Evolutionary conservation across 2,329 filamentous ascomycete species (phyloP), one percentile per base, ranked within the genome.

Genomic region (Talaromyces atroroseus): DNA sequence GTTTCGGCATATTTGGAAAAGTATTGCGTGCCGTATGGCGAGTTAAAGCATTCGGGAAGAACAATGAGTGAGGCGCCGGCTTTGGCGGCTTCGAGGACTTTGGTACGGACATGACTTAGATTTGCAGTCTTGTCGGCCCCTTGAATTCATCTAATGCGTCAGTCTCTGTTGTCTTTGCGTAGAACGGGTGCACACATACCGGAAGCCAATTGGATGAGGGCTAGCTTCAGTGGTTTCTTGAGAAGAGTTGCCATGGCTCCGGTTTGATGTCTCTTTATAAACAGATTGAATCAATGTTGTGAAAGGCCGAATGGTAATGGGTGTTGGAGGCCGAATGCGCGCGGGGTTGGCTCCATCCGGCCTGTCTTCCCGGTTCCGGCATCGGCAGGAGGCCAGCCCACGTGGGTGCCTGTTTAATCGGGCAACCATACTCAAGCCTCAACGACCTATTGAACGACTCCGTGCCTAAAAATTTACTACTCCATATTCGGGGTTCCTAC

Each of bases 1-100:
- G 84, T 87, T 75, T 99, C 94, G 63, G 94, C 92, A 73, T 97
- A 97, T 59, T 86, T 83, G 54, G 92, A 87, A 76, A 99, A 99
- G 79, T 87, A 92, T 68, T 90, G 81, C 63, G 86, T 91, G 63
- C 94, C 94, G 74, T 99, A 99, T 8, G 94, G 94, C 44, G 89
- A 95, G 79, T 99, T 99, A 84, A 99, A 99, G 80, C 94, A 99
- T 78, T 99, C 94, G 36, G 94, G 94, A 18, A 99, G 83, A 34
- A 97, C 90, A 62, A 97, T 86, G 58, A 99, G 85, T 57, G 88
- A 85, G 59, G 92, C 90, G 63, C 92, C 92, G 3, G 77, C 77
- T 24, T 78, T 73, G 23, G 90, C 87, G 5, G 94, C 92, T 71
- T 90, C 86, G 60, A 90, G 82, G 58, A 97, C 91, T 70, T 94